These are phyloP conservation scores for Apophysomyces trapeziformis DNA, from an alignment of 371 early-diverging fungal genomes.

Conservation along the genomic window DNA sequence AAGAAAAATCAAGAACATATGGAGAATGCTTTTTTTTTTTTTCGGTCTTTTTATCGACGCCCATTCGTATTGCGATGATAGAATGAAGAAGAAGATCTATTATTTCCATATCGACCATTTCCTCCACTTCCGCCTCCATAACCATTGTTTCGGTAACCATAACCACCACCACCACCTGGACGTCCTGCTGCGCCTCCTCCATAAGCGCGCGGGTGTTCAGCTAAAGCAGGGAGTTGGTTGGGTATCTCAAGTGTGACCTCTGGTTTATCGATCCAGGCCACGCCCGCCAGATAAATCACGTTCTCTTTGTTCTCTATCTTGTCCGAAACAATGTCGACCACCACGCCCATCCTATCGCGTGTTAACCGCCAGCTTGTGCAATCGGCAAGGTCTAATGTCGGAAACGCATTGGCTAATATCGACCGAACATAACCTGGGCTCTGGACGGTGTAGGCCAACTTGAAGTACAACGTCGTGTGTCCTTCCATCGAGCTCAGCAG, in stretches of 20 bases:
- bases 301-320: conserved; percentile 65
- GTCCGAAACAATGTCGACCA: conserved; percentile 75
- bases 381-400: conserved; percentile 69
- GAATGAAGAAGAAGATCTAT: not conserved
- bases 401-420: conserved; percentile 71
- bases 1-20: not conserved
- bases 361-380: conserved; percentile 80
- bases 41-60: not conserved
- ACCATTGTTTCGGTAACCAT: conserved; percentile 26
- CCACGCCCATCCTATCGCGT: conserved; percentile 80
- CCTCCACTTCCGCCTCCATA: conserved; percentile 19
- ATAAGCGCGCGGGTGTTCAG: conserved; percentile 55
- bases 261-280: conserved; percentile 63
- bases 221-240: conserved; percentile 78
- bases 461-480: conserved; percentile 75
- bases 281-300: conserved; percentile 52
- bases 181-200: conserved; percentile 7
- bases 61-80: not conserved
- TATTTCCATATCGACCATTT: conserved; percentile 7
- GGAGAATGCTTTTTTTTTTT: not conserved
- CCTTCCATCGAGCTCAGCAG: conserved; percentile 82
- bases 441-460: conserved; percentile 64
- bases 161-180: conserved; percentile 27
- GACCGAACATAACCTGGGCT: conserved; percentile 83
- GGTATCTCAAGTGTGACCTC: conserved; percentile 71